Conservation (phyloP, 371 early-diverging fungal genomes). For the Batkoa obscura region DNA sequence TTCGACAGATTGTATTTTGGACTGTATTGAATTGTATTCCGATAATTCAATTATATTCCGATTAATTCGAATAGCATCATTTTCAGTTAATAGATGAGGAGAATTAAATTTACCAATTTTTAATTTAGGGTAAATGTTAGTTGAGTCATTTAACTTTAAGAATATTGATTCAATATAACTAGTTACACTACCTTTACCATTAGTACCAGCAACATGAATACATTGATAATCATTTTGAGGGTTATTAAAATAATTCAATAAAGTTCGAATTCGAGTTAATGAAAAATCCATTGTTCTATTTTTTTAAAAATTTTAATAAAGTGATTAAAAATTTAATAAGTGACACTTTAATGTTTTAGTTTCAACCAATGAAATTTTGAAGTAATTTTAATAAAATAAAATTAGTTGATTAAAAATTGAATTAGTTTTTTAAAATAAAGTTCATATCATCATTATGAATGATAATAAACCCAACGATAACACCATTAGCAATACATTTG, state of each 20-base stretch:
- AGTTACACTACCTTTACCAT: conserved; percentile 71
- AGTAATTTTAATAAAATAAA: too few relatives aligned
- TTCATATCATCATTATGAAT: too few relatives aligned
- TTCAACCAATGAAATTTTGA: too few relatives aligned
- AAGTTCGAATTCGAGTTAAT: too few relatives aligned
- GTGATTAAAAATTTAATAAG: too few relatives aligned
- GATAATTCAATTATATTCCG: conserved; percentile 49
- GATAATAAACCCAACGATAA: too few relatives aligned
- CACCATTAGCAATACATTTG: too few relatives aligned
- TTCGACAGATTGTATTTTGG: conserved; percentile 14
- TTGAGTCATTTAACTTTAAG: neutral
- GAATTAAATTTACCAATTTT: conserved; percentile 71
- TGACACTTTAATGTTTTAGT: too few relatives aligned
- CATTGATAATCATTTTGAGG: conserved; percentile 15
- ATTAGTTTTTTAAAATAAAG: too few relatives aligned
- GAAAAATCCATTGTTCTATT: too few relatives aligned
- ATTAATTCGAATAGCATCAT: conserved; percentile 81
- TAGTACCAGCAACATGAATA: conserved; percentile 70
- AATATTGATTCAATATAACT: conserved; percentile 39
- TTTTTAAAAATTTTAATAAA: too few relatives aligned
- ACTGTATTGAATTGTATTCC: conserved; percentile 46
- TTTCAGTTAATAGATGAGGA: conserved; percentile 72
- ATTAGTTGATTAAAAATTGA: too few relatives aligned
- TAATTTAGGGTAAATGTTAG: conserved; percentile 8
- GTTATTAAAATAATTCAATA: neutral